phyloP scores from a whole-genome alignment of 1,284 basidiomycete genomes.

The Neonothopanus nambi region DNA sequence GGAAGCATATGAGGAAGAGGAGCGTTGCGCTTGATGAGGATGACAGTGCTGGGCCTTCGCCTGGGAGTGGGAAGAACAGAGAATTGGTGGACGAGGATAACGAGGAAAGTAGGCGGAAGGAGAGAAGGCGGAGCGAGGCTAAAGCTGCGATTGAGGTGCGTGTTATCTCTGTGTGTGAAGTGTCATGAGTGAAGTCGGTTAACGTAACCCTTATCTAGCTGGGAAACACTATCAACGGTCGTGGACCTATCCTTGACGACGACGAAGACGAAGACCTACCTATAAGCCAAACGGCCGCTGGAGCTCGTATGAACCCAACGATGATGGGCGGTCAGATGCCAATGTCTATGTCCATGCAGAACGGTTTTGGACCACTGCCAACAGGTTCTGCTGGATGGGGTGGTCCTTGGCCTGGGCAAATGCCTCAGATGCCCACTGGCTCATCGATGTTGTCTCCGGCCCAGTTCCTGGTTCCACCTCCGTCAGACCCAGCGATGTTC shows the following conservation, averaged over 20 bases:
- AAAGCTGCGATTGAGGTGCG: constrained; percentile 78
- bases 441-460: constrained; percentile 38
- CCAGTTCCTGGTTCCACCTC: constrained; percentile 50
- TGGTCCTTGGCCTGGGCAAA: constrained; percentile 15
- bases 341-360: constrained; percentile 29
- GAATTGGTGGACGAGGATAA: constrained; percentile 32
- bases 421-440: constrained; percentile 23
- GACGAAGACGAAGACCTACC: constrained; percentile 47
- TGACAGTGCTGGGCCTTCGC: constrained; percentile 24
- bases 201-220: constrained; percentile 44
- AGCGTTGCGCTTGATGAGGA: constrained; percentile 64
- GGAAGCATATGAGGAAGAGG: constrained; percentile 43
- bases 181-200: too few species aligned
- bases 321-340: constrained; percentile 43
- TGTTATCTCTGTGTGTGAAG: too few species aligned
- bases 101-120: constrained; percentile 56
- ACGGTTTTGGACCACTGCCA: constrained; percentile 13
- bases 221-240: constrained; percentile 78
- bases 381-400: constrained; percentile 18
- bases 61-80: constrained; percentile 26
- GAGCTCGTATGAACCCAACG: constrained; percentile 41
- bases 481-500: constrained; percentile 55
- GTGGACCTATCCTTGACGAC: constrained; percentile 60
- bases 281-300: constrained; percentile 36
- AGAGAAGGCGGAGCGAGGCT: constrained; percentile 72